Base-by-base conservation (phyloP, 2,329 filamentous ascomycete genomes). In the Trichophaea hybrida region DNA sequence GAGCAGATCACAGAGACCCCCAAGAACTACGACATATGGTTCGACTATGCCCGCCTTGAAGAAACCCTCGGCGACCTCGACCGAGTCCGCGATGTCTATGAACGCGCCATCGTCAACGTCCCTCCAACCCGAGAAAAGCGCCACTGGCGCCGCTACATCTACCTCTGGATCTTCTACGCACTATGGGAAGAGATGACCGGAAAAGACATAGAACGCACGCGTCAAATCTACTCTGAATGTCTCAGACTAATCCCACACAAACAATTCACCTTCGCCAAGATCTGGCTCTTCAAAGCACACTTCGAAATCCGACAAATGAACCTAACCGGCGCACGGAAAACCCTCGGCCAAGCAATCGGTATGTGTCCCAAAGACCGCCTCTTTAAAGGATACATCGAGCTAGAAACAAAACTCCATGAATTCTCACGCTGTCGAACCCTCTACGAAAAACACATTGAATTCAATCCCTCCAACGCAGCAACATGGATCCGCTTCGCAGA, bases 401-500 rank as follows among this genome's bases (percentile, higher is more conserved):
- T 97, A 40, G 93, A 98, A 73, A 82, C 89, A 66, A 93, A 90
- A 71, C 78, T 98, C 7, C 96, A 94, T 70, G 93, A 98, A 71
- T 98, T 98, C 71, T 80, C 84, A 62, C 82, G 93, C 61, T 97
- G 91, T 73, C 84, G 93, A 58, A 94, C 82, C 33, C 78, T 98
- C 31, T 96, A 94, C 74, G 84, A 91, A 74, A 97, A 97, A 72
- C 88, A 94, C 72, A 83, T 97, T 60, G 83, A 93, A 70, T 96
- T 85, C 81, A 95, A 96, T 71, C 78, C 89, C 1, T 80, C 86
- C 61, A 97, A 96, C 73, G 87, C 84, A 69, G 85, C 91, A 72
- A 89, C 90, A 0, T 98, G 93, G 93, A 94, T 97, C 73, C 86
- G 88, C 68, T 98, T 94, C 72, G 88, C 93, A 1, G 88, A 96